phyloP scores from a whole-genome alignment of 1,139 yeast species.

The Yamadazyma blattariae region DNA sequence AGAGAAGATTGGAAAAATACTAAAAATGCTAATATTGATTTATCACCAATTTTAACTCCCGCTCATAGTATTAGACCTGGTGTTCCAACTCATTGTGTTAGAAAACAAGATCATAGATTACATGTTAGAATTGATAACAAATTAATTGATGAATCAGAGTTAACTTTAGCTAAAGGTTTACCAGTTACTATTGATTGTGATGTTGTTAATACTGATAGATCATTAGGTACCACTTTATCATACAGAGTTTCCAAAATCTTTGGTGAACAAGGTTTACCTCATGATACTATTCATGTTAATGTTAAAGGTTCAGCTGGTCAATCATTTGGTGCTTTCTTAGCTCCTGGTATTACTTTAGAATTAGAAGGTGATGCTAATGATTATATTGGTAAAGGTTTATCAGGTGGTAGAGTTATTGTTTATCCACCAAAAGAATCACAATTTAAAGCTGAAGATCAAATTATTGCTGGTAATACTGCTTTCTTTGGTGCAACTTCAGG shows the following conservation, averaged over 20 bases:
- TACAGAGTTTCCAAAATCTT: conserved; percentile 90
- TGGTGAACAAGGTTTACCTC: conserved; percentile 93
- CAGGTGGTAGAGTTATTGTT: conserved; percentile 91
- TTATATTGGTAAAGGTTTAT: conserved; percentile 95
- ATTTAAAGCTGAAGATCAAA: conserved; percentile 94
- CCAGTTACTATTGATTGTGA: conserved; percentile 94
- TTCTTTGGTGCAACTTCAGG: conserved; percentile 98
- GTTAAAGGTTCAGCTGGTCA: conserved; percentile 95
- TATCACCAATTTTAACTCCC: conserved; percentile 92
- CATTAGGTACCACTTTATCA: conserved; percentile 91
- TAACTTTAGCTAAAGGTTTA: conserved; percentile 88
- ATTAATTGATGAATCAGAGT: conserved; percentile 91
- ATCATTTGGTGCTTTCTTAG: conserved; percentile 96
- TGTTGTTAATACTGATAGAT: conserved; percentile 93
- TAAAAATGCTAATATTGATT: conserved; percentile 87
- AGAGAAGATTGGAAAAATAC: conserved; percentile 84
- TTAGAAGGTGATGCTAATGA: conserved; percentile 98
- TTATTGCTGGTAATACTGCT: conserved; percentile 95
- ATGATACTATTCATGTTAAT: conserved; percentile 92
- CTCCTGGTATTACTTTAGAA: conserved; percentile 93
- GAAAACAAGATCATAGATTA: conserved; percentile 91
- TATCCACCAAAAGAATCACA: conserved; percentile 84
- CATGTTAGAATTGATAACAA: conserved; percentile 94
- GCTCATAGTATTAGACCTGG: conserved; percentile 98
- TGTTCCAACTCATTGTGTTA: conserved; percentile 88